Conservation (phyloP, 140 eudicot genomes). For the Anethum foeniculum region DNA sequence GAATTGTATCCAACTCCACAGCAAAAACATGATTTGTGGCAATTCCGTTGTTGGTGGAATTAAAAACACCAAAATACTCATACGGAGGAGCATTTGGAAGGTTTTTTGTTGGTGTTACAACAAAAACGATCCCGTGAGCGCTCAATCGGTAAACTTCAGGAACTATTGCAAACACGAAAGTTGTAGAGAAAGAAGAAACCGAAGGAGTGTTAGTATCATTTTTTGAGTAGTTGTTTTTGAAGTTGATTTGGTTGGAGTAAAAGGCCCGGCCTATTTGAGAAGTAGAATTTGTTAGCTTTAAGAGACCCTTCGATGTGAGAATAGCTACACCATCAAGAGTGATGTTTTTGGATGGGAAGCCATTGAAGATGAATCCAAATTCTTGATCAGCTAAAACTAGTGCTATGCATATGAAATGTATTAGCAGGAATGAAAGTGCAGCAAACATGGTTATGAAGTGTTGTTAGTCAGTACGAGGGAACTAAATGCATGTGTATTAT, state of each 20-base stretch:
- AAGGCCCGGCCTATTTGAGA: constrained; percentile 45
- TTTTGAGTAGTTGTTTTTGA: constrained; percentile 26
- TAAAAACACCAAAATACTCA: constrained; percentile 52
- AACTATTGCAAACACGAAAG: constrained; percentile 47
- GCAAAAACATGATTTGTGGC: constrained; percentile 26
- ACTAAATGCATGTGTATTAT: neutral
- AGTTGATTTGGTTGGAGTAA: constrained; percentile 30
- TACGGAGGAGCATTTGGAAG: constrained; percentile 41
- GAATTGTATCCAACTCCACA: constrained; percentile 65
- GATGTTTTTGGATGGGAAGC: constrained; percentile 33
- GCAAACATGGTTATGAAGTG: neutral
- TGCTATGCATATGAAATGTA: neutral
- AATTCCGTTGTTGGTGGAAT: constrained; percentile 17
- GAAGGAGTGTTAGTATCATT: neutral
- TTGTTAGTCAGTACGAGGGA: neutral
- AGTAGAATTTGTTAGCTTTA: neutral
- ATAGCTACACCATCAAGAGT: constrained; percentile 32
- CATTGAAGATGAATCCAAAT: constrained; percentile 30
- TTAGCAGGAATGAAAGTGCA: neutral
- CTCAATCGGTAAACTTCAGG: constrained; percentile 39
- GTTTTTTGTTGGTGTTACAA: constrained; percentile 37
- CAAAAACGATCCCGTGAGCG: constrained; percentile 65
- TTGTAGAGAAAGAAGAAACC: constrained; percentile 52
- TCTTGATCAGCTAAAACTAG: neutral
- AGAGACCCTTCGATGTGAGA: constrained; percentile 29